A percentile compares a stretch with the other conserved stretches of the same genome.
Evolutionary conservation across 768 basidiomycete genomes (phyloP).

Genomic region (Baorangia bicolor): DNA sequence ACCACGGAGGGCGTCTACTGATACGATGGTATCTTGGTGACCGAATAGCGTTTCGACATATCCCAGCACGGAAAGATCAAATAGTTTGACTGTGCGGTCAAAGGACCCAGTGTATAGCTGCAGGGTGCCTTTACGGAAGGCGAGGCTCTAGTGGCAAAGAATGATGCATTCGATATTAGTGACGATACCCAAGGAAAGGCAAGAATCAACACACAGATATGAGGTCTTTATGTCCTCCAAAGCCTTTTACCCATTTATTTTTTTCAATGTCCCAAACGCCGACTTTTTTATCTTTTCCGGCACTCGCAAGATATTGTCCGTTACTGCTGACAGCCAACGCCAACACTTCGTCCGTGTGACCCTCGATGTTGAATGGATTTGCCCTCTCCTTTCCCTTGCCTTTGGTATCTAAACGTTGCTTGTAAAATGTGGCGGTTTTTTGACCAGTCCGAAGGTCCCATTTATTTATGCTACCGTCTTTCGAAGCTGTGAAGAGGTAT

Average conservation of each 20-base stretch:
- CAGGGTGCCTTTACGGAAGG: slow-evolving; percentile 76
- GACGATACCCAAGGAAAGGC: slow-evolving; percentile 35
- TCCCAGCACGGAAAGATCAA: slow-evolving; percentile 79
- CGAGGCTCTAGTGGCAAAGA: slow-evolving; percentile 48
- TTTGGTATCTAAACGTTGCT: slow-evolving; percentile 49
- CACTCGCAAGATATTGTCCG: slow-evolving; percentile 82
- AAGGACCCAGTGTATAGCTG: slow-evolving; percentile 71
- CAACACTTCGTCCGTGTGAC: slow-evolving; percentile 87
- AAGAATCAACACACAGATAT: slow-evolving; percentile 59
- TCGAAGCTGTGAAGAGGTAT: slow-evolving; percentile 84
- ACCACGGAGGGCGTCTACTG: slow-evolving; percentile 75
- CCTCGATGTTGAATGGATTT: slow-evolving; percentile 48
- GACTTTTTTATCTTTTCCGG: slow-evolving; percentile 78
- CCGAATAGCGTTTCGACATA: slow-evolving; percentile 97
- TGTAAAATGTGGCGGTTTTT: slow-evolving; percentile 57
- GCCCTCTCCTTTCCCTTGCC: slow-evolving; percentile 60
- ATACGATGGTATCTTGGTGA: slow-evolving; percentile 85
- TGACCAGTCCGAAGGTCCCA: slow-evolving; percentile 74
- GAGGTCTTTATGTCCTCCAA: slow-evolving; percentile 74
- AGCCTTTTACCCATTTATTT: slow-evolving; percentile 73
- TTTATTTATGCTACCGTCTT: slow-evolving; percentile 87
- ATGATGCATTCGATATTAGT: background rate
- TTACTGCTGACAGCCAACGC: slow-evolving; percentile 82
- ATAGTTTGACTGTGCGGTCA: slow-evolving; percentile 89
- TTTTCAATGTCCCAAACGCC: slow-evolving; percentile 85